Evolutionary conservation across 1,284 basidiomycete genomes (phyloP).

Genomic region (Porodaedalea pini): DNA sequence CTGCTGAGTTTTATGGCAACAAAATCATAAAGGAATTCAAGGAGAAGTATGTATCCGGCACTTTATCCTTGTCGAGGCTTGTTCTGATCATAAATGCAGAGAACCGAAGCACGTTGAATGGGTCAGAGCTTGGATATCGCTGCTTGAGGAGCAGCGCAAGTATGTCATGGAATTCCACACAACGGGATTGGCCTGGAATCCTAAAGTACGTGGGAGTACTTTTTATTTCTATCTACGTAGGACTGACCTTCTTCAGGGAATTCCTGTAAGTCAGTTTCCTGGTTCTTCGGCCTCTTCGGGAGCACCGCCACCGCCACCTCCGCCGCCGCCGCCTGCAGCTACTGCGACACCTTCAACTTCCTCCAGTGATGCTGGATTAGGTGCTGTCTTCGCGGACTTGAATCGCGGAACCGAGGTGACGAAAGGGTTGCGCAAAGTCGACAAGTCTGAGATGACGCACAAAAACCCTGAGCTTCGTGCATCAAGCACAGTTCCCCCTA

Average conservation of each 20-base stretch:
- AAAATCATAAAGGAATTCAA: conserved; percentile 92
- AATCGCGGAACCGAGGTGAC: conserved; percentile 92
- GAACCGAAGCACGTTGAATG: conserved; percentile 89
- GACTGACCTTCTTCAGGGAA: conserved; percentile 45
- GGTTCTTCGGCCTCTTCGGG: conserved; percentile 48
- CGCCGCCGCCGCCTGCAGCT: conserved; percentile 40
- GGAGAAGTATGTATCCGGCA: conserved; percentile 68
- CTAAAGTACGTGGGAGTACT: conserved; percentile 50
- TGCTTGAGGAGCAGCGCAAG: conserved; percentile 78
- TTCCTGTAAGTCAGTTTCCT: conserved; percentile 54
- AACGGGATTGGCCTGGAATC: conserved; percentile 89
- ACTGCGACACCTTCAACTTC: conserved; percentile 31
- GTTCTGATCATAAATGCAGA: conserved; percentile 41
- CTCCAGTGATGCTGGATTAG: conserved; percentile 50
- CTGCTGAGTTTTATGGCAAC: conserved; percentile 88
- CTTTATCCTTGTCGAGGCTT: conserved; percentile 2
- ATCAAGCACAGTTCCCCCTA: conserved; percentile 58
- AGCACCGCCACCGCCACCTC: conserved; percentile 52
- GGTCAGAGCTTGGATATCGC: conserved; percentile 69
- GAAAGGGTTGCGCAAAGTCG: conserved; percentile 88
- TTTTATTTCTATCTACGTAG: not conserved
- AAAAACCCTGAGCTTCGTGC: conserved; percentile 90
- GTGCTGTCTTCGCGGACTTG: conserved; percentile 89
- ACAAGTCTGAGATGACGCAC: conserved; percentile 96
- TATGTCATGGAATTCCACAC: conserved; percentile 89